A percentile compares a stretch with the other conserved stretches of the same genome.
Evolutionary conservation across 202 grass and related monocot species (phyloP).

Genomic region (Cymbopogon flexuosus): DNA sequence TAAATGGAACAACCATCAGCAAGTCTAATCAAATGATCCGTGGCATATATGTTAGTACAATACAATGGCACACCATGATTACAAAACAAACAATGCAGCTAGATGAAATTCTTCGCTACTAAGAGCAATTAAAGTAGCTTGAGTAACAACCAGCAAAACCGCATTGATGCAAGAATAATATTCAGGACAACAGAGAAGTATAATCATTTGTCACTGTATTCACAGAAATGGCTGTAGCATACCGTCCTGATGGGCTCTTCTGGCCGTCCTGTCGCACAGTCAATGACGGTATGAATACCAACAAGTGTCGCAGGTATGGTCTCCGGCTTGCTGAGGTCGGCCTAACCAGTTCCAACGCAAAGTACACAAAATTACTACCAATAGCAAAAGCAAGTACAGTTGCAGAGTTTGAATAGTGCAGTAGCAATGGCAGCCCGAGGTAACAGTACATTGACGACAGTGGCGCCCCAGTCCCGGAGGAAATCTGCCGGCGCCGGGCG

Average conservation of each 20-base stretch:
- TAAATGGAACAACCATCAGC: constrained; percentile 63
- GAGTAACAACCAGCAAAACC: neutral
- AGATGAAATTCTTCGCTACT: neutral
- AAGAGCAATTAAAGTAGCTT: neutral
- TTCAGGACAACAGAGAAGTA: constrained; percentile 2
- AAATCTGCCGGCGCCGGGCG: constrained; percentile 86
- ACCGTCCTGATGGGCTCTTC: constrained; percentile 91
- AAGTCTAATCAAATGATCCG: neutral
- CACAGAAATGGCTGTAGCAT: constrained; percentile 5
- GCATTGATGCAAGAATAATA: too few relatives aligned
- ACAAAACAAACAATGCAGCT: neutral
- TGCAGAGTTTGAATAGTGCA: neutral
- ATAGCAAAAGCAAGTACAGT: neutral
- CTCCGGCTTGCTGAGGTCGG: constrained; percentile 91
- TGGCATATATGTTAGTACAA: neutral
- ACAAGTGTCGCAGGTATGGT: constrained; percentile 91
- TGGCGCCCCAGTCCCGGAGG: constrained; percentile 85
- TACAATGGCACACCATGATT: neutral
- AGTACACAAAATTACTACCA: neutral
- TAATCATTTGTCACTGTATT: neutral
- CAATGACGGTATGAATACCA: constrained; percentile 81
- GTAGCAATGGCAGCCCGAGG: neutral
- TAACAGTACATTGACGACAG: constrained; percentile 73
- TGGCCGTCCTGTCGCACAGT: constrained; percentile 89
- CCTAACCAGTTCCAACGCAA: constrained; percentile 46